Evolutionary conservation across 2,329 filamentous ascomycete genomes (phyloP).

Genomic region (Polytolypa hystricis): DNA sequence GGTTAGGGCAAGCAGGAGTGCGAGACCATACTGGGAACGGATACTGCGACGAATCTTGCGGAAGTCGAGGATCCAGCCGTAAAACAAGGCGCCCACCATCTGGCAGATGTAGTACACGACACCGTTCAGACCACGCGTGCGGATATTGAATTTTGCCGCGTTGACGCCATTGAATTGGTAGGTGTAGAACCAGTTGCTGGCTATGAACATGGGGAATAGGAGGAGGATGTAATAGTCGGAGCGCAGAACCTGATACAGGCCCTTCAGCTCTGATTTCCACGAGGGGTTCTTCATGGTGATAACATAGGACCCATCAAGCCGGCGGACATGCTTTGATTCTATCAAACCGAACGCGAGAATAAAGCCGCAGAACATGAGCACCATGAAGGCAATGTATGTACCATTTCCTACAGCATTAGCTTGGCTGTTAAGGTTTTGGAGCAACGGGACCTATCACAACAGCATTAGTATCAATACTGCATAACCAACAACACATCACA

Average conservation of each 20-base stretch:
- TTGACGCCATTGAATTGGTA: constrained; percentile 72
- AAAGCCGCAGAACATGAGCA: constrained; percentile 68
- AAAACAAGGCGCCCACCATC: constrained; percentile 62
- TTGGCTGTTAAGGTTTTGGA: constrained; percentile 34
- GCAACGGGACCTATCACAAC: constrained; percentile 30
- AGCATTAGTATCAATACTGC: constrained; percentile 2
- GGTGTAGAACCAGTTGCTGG: constrained; percentile 69
- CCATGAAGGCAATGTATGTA: constrained; percentile 79
- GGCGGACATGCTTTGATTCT: constrained; percentile 61
- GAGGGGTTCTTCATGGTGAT: constrained; percentile 86
- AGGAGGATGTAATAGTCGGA: constrained; percentile 62
- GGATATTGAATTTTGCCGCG: constrained; percentile 57
- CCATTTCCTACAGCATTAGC: constrained; percentile 47
- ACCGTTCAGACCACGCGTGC: constrained; percentile 66
- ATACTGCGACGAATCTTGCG: constrained; percentile 48
- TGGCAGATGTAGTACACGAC: constrained; percentile 70
- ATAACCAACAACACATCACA: neutral
- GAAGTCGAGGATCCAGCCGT: constrained; percentile 61
- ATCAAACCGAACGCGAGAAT: constrained; percentile 57
- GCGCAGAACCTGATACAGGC: constrained; percentile 61
- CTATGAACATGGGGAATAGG: constrained; percentile 73
- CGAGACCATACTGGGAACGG: constrained; percentile 55
- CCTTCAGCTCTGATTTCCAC: constrained; percentile 67
- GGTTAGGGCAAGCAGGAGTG: constrained; percentile 54
- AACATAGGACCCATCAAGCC: constrained; percentile 65